Conservation (phyloP, 192 early-diverging fungal genomes). For the Radiomyces spectabilis region DNA sequence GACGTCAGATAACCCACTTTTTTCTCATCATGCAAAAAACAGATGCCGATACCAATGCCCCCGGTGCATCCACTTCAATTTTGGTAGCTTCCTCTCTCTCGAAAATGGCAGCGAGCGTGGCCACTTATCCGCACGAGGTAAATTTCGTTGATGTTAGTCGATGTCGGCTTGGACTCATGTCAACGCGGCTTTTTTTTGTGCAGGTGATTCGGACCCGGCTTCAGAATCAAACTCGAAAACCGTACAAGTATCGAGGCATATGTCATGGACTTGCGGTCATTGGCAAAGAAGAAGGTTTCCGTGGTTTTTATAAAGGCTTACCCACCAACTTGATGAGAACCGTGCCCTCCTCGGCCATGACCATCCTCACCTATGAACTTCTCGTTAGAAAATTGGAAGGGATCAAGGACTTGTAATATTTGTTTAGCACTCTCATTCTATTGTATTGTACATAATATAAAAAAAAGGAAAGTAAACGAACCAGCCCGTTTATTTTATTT, state of each 20-base stretch:
- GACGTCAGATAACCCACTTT: too few species aligned
- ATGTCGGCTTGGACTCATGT: too few species aligned
- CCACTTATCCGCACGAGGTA: slow-evolving; percentile 94
- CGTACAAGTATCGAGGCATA: slow-evolving; percentile 78
- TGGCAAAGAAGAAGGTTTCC: slow-evolving; percentile 65
- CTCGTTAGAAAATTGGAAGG: slow-evolving; percentile 51
- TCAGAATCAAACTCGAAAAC: slow-evolving; percentile 74
- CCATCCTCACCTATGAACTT: slow-evolving; percentile 84
- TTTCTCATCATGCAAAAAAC: too few species aligned
- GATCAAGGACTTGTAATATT: slow-evolving; percentile 11
- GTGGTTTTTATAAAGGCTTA: slow-evolving; percentile 86
- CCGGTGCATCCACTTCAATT: slow-evolving; percentile 41
- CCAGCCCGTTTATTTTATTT: too few species aligned
- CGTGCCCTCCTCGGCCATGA: slow-evolving; percentile 81
- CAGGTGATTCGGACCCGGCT: slow-evolving; percentile 84
- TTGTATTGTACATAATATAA: too few species aligned
- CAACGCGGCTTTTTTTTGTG: not conserved
- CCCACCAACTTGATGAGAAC: slow-evolving; percentile 81
- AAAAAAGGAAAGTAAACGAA: too few species aligned
- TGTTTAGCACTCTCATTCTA: too few species aligned
- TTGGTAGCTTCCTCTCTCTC: slow-evolving; percentile 76
- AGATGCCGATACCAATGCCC: not conserved
- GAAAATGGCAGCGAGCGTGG: slow-evolving; percentile 81
- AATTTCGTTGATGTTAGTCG: not conserved
- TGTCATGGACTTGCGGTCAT: slow-evolving; percentile 70